Base-by-base conservation (phyloP, 169 alveolate species). In the Cryptosporidium xiaoi region DNA sequence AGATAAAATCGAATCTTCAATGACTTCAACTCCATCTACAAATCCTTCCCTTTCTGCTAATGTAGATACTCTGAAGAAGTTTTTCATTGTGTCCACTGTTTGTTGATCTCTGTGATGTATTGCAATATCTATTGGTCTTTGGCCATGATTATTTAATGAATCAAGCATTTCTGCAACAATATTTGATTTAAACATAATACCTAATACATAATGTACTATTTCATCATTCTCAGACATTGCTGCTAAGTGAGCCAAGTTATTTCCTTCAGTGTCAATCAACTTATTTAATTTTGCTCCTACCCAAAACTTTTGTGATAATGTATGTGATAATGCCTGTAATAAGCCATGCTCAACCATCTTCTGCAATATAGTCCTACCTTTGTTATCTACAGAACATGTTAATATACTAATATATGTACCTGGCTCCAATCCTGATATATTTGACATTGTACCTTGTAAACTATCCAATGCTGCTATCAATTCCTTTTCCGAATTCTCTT, bases 161-260 rank as follows among this genome's bases (percentile, higher is more conserved):
- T 77, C 87, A 33, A 77, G 51, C 87, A 77, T 77, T 13, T 77
- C 71, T 15, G 87, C 87, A 58, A 77, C 77, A n/a, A 77, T 29
- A 77, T 77, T 77, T 60, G 87, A 56, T 27, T 77, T 77, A 27
- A 77, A 77, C 87, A 77, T 77, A 58, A 77, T 62, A 27, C 87
- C 87, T 24, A 77, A 71, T n/a, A 77, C 69, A 62, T 31, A 77
- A 34, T 77, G 87, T 20, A 77, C 77, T n/a, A 77, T 36, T 13
- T 77, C 87, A 60, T 77, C 87, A 60, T 77, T 77, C 36, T 77
- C 87, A 10, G 87, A 77, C 87, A 77, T 77, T 20, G 87, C 87
- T 36, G 87, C 69, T 34, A 77, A 60, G 46, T 77, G 87, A 40
- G 87, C 87, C 13, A 77, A 34, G 27, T 77, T 77, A 36, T 77